These are phyloP conservation scores for Theobroma cacao DNA, from an alignment of 345 rosid species.

Conservation along the genomic window DNA sequence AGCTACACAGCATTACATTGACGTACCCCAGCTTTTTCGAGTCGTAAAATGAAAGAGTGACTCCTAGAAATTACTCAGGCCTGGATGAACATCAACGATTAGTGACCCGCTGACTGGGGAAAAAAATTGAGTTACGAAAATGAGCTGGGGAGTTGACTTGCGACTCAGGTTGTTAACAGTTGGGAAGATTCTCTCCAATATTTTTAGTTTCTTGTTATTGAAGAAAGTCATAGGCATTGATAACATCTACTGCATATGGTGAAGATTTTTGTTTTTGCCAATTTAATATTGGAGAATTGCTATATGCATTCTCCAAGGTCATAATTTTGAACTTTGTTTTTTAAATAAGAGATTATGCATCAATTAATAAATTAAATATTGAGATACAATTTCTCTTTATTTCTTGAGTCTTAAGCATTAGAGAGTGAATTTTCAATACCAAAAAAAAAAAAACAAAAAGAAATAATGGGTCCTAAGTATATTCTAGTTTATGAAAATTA, in stretches of 20 bases:
- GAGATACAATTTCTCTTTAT: too few species aligned
- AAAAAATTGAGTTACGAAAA: neutral
- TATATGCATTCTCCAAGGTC: too few species aligned
- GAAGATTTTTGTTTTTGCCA: neutral
- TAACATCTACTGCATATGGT: neutral
- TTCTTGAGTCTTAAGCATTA: too few species aligned
- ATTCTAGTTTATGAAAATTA: too few species aligned
- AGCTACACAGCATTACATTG: neutral
- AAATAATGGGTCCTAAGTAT: too few species aligned
- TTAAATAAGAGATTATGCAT: too few species aligned
- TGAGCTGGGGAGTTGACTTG: neutral
- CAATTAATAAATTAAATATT: too few species aligned
- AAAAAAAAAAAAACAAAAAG: too few species aligned
- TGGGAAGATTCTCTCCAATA: neutral
- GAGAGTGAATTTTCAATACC: too few species aligned
- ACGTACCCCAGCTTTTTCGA: neutral
- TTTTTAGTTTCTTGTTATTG: neutral
- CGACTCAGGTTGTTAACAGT: neutral
- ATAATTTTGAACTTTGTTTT: too few species aligned
- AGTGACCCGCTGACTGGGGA: neutral
- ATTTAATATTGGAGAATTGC: too few species aligned
- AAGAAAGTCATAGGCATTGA: neutral
- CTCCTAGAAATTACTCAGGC: slow-evolving; percentile 10
- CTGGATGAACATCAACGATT: neutral
- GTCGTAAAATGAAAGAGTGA: neutral